These are phyloP conservation scores for Saxispiralis lemnorum DNA, from an alignment of 495 filamentous ascomycete species.

Conservation along the genomic window DNA sequence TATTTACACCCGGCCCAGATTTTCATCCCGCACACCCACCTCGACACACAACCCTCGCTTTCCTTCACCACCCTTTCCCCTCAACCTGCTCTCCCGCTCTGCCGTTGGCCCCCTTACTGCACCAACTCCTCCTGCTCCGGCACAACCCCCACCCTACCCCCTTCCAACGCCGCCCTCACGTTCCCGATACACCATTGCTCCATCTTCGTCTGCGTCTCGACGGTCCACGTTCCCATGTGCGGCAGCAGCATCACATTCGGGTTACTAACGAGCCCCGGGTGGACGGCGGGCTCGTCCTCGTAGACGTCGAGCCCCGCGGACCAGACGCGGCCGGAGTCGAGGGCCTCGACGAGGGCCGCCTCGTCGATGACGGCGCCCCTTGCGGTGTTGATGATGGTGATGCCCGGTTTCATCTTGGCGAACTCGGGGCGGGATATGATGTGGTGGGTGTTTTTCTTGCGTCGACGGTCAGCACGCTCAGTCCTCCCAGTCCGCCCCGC, in stretches of 20 bases:
- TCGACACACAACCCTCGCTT: too few species aligned
- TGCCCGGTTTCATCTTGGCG: slow-evolving; percentile 49
- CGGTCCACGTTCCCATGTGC: slow-evolving; percentile 53
- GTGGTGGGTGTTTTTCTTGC: slow-evolving; percentile 44
- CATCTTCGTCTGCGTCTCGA: slow-evolving; percentile 48
- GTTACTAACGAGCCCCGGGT: slow-evolving; percentile 42
- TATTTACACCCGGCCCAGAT: too few species aligned
- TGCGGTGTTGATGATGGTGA: slow-evolving; percentile 56
- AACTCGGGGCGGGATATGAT: slow-evolving; percentile 48
- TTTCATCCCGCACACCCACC: too few species aligned
- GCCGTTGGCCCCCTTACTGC: too few species aligned
- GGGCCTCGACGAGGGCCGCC: slow-evolving; percentile 44
- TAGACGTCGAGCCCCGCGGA: slow-evolving; percentile 51
- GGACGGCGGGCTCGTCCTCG: slow-evolving; percentile 49
- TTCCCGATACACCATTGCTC: slow-evolving; percentile 49
- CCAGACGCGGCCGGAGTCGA: slow-evolving; percentile 42
- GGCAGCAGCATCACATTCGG: slow-evolving; percentile 45
- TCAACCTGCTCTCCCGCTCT: too few species aligned
- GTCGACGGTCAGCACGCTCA: too few species aligned
- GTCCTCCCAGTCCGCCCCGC: background rate
- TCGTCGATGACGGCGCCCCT: slow-evolving; percentile 56
- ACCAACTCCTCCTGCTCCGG: too few species aligned
- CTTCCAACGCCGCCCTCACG: slow-evolving; percentile 36
- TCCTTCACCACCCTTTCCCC: too few species aligned
- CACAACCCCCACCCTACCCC: slow-evolving; percentile 33